Base-by-base conservation (phyloP, 257 asterid species). In the Linderniella brevidens region DNA sequence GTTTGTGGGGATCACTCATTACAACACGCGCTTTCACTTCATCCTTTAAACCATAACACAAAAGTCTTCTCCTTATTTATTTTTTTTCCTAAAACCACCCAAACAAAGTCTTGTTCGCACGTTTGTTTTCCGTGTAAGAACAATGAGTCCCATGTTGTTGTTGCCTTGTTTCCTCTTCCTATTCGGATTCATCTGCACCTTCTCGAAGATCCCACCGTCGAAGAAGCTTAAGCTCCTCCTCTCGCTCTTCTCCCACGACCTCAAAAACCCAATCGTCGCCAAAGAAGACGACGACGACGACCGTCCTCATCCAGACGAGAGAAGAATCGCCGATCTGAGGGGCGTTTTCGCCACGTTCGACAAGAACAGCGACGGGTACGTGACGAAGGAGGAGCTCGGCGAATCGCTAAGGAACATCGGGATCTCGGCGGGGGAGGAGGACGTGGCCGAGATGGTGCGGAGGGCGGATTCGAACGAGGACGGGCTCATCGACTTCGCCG, bases 281-380 rank as follows among this genome's bases (percentile, higher is more conserved):
- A 2, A 12, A 19, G 45, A 41, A 15, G 19, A 10, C 13, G n/a
- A n/a, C 47, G 8, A 6, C 18, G 11, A 1, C 49, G 48, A 17
- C 16, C 29, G 42, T 19, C n/a, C n/a, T n/a, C n/a, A n/a, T n/a
- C n/a, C n/a, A n/a, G n/a, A n/a, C n/a, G n/a, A n/a, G n/a, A n/a
- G n/a, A n/a, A 3, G 57, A 14, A 16, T n/a, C 16, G 17, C 8
- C 0, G 70, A 53, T 0, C 51, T 81, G 5, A 53, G 56, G 32
- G 57, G 71, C 19, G 68, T 81, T 17, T 86, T 86, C 42, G 78
- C 83, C 13, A 81, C 88, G 12, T 86, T 86, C 52, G 96, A 86
- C 67, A 78, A 74, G 82, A 74, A 85, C 70, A 59, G 47, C 47
- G 95, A 85, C 52, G 95, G 95, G 0, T 75, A 17, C 57, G 77